Evolutionary conservation across 2,329 filamentous ascomycete genomes (phyloP).

Genomic region (Colletotrichum sp.): DNA sequence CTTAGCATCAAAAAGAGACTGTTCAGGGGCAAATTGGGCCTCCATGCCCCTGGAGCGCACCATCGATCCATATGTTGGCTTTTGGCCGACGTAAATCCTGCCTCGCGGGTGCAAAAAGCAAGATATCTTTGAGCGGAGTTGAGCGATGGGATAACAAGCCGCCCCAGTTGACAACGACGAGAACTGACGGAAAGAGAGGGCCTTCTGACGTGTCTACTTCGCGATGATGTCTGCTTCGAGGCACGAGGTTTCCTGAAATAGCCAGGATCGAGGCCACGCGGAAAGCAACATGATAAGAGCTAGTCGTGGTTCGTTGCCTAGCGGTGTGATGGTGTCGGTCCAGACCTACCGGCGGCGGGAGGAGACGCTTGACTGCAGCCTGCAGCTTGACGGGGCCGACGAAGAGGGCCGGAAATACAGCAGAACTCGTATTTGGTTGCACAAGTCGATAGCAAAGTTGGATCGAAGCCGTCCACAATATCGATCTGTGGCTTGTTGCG

Average conservation of each 20-base stretch:
- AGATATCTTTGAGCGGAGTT: neutral
- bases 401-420: neutral
- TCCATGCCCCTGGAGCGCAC: neutral
- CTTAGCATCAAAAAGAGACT: neutral
- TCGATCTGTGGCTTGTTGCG: neutral
- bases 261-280: neutral
- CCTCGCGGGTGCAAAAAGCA: neutral
- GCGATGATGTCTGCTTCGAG: neutral
- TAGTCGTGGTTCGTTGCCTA: neutral
- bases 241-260: neutral
- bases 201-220: neutral
- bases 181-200: neutral
- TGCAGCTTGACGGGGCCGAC: neutral
- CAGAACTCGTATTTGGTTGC: neutral
- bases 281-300: neutral
- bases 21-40: slow-evolving; percentile 1
- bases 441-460: neutral
- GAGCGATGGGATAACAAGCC: neutral
- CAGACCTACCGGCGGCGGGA: neutral
- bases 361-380: neutral
- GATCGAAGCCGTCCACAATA: neutral
- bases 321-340: neutral
- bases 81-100: neutral
- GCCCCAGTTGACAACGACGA: neutral
- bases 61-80: neutral